Base-by-base conservation (phyloP, 345 rosid genomes). In the Citropsis articulata region DNA sequence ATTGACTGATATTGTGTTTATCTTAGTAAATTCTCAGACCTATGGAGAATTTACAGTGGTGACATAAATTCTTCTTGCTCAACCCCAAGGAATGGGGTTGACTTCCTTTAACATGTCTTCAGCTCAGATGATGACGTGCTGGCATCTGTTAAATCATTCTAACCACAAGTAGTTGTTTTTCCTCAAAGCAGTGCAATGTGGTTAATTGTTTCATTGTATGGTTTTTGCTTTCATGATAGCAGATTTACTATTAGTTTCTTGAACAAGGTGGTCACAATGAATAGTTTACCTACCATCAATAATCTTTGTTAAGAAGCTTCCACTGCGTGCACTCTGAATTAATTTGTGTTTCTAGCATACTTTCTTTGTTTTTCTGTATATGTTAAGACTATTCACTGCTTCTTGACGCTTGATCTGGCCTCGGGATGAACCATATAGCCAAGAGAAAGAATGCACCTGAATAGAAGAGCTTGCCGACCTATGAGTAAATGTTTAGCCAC, bases 401-500 rank as follows among this genome's bases (percentile, higher is more conserved):
- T 28, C 19, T 28, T 71, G 42, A 78, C 72, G 72, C 56, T 72
- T 18, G 21, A 35, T 64, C 77, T 70, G 61, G 25, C 65, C 21
- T 24, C 45, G 7, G 13, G 10, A 82, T 63, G 76, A 75, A 82
- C 55, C 63, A 38, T 63, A 68, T 40, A 78, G 76, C 25, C 42
- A 69, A 78, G 64, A 78, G 67, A 82, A 68, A 67, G 42, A 50
- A 62, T 69, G 79, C 64, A 69, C 68, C 25, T 1, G 7, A 74
- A 74, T 71, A 70, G 35, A 69, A 69, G 61, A 38, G 77, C 64
- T 80, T 64, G 74, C 73, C 25, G 16, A 56, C 33, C 56, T 25
- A 75, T 78, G 78, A 69, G 69, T 60, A 45, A 79, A 72, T 81
- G 59, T 77, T 62, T 62, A 75, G 77, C 40, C 42, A 42, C 9